These are phyloP conservation scores for Kodamaea nitidulidarum DNA, from an alignment of 805 yeast species.

Conservation along the genomic window DNA sequence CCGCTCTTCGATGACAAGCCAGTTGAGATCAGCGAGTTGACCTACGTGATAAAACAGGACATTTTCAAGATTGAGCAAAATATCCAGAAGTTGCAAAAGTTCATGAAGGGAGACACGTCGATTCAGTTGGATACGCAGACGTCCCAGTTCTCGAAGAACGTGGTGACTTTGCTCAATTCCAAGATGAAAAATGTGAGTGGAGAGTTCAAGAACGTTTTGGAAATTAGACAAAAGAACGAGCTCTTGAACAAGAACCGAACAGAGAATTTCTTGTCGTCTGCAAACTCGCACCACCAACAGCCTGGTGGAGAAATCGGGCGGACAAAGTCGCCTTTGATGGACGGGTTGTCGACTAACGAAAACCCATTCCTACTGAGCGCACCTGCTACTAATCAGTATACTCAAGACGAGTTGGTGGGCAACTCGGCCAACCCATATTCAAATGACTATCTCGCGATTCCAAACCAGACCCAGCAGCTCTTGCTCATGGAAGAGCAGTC, in stretches of 20 bases:
- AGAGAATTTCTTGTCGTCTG: conserved; percentile 71
- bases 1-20: conserved; percentile 94
- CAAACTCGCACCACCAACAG: conserved; percentile 20
- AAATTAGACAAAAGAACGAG: conserved; percentile 80
- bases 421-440: conserved; percentile 22
- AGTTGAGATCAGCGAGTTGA: conserved; percentile 86
- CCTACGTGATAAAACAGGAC: conserved; percentile 83
- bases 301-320: conserved; percentile 6
- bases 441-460: conserved; percentile 61
- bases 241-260: conserved; percentile 75
- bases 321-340: conserved; percentile 6
- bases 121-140: conserved; percentile 55
- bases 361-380: conserved; percentile 27
- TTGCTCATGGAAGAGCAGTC: conserved; percentile 77
- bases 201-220: conserved; percentile 85
- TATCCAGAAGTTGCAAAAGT: conserved; percentile 57
- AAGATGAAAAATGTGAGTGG: conserved; percentile 90
- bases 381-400: conserved; percentile 16
- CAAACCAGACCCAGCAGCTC: conserved; percentile 77
- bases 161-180: conserved; percentile 79
- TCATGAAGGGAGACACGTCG: conserved; percentile 42
- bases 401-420: conserved; percentile 19
- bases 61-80: conserved; percentile 74
- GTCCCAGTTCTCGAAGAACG: conserved; percentile 74
- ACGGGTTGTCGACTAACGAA: conserved; percentile 26